A percentile compares a stretch with the other conserved stretches of the same genome.
Conservation (phyloP, 2,329 filamentous ascomycete genomes). For the Sordariomycetes sp. region DNA sequence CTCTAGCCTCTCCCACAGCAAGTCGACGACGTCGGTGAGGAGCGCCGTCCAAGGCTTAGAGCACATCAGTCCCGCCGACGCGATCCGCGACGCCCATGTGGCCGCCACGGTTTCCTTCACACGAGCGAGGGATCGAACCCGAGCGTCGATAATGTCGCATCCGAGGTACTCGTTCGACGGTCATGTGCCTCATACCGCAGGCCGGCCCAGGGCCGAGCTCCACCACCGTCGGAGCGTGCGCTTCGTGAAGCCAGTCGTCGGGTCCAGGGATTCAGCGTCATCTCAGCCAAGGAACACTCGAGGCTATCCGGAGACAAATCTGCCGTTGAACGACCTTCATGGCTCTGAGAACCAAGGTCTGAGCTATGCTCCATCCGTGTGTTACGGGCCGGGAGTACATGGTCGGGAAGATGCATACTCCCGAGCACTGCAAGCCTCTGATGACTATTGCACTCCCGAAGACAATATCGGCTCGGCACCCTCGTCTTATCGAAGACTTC, state of each 20-base stretch:
- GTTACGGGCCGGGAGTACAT: neutral
- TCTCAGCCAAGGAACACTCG: conserved; percentile 14
- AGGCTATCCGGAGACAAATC: neutral
- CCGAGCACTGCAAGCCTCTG: conserved; percentile 21
- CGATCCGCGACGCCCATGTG: conserved; percentile 48
- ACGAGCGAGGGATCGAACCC: conserved; percentile 33
- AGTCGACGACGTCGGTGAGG: conserved; percentile 37
- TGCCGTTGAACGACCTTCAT: conserved; percentile 1
- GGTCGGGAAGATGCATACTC: conserved; percentile 15
- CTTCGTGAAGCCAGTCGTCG: conserved; percentile 29
- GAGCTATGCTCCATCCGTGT: neutral
- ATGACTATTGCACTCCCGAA: conserved; percentile 34
- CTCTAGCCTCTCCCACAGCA: conserved; percentile 35
- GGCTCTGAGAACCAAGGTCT: neutral
- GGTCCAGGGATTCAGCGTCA: conserved; percentile 16
- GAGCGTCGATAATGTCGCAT: conserved; percentile 7
- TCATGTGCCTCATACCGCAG: neutral
- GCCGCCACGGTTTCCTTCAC: conserved; percentile 52
- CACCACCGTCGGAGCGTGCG: conserved; percentile 43
- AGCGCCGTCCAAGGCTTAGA: conserved; percentile 31
- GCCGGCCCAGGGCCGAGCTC: conserved; percentile 13
- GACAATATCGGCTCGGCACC: conserved; percentile 35
- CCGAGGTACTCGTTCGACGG: neutral
- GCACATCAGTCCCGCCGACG: conserved; percentile 35
- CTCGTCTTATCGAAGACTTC: conserved; percentile 36